A percentile compares a stretch with the other conserved stretches of the same genome.
Evolutionary conservation across 169 alveolate genomes (phyloP).

Genomic region (Plasmodium sp.): DNA sequence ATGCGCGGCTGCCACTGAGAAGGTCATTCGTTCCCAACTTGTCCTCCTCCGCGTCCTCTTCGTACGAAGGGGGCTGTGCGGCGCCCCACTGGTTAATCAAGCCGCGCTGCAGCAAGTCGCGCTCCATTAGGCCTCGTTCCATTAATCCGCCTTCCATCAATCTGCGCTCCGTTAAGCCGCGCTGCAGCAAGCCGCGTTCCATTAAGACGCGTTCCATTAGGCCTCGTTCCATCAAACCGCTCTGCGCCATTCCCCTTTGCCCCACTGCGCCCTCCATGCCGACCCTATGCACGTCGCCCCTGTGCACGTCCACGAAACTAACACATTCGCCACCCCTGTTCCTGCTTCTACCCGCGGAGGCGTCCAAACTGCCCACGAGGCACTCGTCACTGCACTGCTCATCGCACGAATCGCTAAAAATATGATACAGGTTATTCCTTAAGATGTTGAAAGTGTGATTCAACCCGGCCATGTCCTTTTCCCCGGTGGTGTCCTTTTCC

Average conservation of each 20-base stretch:
- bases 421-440: conserved; percentile 44
- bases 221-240: not conserved
- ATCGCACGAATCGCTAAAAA: conserved; percentile 9
- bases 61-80: not conserved
- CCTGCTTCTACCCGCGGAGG: not conserved
- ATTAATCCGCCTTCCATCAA: not conserved
- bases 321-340: not conserved
- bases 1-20: not conserved
- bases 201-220: not conserved
- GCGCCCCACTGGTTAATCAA: not conserved
- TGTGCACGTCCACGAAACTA: not conserved
- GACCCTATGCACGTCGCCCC: not conserved
- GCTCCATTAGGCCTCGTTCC: not conserved
- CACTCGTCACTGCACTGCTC: conserved; percentile 7
- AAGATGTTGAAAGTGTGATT: conserved; percentile 27
- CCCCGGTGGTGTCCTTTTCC: not conserved
- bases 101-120: not conserved
- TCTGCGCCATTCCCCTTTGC: not conserved
- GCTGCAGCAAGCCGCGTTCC: not conserved
- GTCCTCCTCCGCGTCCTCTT: not conserved
- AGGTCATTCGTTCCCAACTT: not conserved
- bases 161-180: not conserved
- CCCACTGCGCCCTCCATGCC: not conserved
- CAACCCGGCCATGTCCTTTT: conserved; percentile 15
- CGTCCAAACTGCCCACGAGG: not conserved